phyloP scores from a whole-genome alignment of 2,329 filamentous ascomycete genomes.

The Paramyrothecium sp. region DNA sequence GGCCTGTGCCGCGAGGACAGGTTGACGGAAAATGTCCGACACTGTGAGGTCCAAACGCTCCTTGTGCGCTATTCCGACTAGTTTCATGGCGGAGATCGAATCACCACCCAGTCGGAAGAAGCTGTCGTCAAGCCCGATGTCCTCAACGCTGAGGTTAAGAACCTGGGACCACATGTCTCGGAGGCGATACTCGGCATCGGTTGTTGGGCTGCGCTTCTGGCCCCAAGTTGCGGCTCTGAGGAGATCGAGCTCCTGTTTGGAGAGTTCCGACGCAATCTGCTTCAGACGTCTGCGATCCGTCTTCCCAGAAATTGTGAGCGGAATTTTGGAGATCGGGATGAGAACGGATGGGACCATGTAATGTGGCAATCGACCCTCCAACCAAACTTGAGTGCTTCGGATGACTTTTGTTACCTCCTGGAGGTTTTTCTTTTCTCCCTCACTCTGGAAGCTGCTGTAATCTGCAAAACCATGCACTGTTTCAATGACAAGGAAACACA shows the following conservation, averaged over 20 bases:
- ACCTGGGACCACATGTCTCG: slow-evolving; percentile 9
- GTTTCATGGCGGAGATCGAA: slow-evolving; percentile 13
- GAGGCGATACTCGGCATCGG: not conserved
- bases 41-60: not conserved
- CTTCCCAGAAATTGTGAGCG: slow-evolving; percentile 13
- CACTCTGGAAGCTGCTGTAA: not conserved
- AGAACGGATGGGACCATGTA: slow-evolving; percentile 34
- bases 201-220: not conserved
- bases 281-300: slow-evolving; percentile 8
- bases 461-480: not conserved
- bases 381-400: slow-evolving; percentile 19
- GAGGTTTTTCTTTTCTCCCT: not conserved
- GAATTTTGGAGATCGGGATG: slow-evolving; percentile 18
- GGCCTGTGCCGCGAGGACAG: not conserved
- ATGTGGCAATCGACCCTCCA: slow-evolving; percentile 30
- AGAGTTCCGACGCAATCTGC: slow-evolving; percentile 1
- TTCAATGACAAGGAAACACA: not conserved
- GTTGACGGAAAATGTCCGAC: not conserved
- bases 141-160: slow-evolving; percentile 1
- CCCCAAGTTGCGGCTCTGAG: not conserved
- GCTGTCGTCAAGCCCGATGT: slow-evolving; percentile 10
- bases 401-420: not conserved
- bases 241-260: not conserved
- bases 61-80: not conserved
- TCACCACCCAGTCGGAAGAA: slow-evolving; percentile 25